Conservation (phyloP, 2,329 filamentous ascomycete genomes). For the Tolypocladium cylindrosporum region DNA sequence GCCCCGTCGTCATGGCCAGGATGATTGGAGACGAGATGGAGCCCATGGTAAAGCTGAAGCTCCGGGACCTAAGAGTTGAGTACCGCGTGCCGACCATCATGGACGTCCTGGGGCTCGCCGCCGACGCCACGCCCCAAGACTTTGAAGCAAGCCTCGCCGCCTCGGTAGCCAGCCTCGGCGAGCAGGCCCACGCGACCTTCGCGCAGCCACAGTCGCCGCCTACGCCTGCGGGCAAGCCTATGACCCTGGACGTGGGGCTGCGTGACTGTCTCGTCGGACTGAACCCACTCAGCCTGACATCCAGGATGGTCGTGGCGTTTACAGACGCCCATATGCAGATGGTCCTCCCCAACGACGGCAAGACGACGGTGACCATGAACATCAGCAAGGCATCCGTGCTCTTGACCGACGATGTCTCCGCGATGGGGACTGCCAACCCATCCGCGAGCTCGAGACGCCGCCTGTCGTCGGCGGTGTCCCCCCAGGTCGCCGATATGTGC, state of each 20-base stretch:
- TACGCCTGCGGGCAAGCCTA: constrained; percentile 36
- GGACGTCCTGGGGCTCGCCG: constrained; percentile 62
- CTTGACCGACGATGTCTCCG: constrained; percentile 63
- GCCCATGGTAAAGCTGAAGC: constrained; percentile 76
- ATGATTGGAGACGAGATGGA: constrained; percentile 94
- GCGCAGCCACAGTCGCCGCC: constrained; percentile 12
- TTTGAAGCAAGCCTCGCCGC: constrained; percentile 66
- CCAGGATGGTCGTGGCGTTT: constrained; percentile 70
- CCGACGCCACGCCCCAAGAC: constrained; percentile 59
- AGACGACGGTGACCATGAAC: constrained; percentile 54
- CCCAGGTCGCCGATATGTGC: constrained; percentile 47
- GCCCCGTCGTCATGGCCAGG: constrained; percentile 67
- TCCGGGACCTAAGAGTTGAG: constrained; percentile 77
- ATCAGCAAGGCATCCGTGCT: constrained; percentile 75
- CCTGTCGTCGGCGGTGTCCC: constrained; percentile 26
- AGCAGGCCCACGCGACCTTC: constrained; percentile 43
- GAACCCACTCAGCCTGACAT: constrained; percentile 65
- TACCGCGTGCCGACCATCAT: constrained; percentile 80
- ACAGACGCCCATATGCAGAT: constrained; percentile 68
- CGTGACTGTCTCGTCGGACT: constrained; percentile 75
- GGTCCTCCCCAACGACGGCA: constrained; percentile 52
- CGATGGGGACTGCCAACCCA: constrained; percentile 6
- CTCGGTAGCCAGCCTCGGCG: constrained; percentile 69
- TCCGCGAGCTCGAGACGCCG: constrained; percentile 12
- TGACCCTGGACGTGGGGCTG: constrained; percentile 64